Evolutionary conservation across 768 basidiomycete genomes (phyloP).

Genomic region (Tricholoma sp.): DNA sequence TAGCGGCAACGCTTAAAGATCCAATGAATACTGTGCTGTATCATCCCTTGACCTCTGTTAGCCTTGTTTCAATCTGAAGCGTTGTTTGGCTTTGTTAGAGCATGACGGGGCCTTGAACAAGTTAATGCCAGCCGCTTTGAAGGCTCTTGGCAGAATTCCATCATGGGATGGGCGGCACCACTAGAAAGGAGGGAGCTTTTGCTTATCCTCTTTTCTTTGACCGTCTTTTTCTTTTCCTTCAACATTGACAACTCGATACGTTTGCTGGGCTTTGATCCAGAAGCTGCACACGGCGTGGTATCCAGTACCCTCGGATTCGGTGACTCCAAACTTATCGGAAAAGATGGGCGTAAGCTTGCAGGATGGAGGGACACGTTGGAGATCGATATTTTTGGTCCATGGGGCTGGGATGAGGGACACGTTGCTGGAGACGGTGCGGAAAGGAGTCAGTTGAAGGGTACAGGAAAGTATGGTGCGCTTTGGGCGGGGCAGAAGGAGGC

Average conservation of each 20-base stretch:
- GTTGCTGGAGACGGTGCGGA: constrained; percentile 54
- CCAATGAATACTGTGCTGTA: too few relatives aligned
- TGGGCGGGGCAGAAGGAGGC: constrained; percentile 34
- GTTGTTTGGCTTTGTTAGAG: too few relatives aligned
- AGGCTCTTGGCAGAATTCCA: not conserved
- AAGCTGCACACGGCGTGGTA: constrained; percentile 30
- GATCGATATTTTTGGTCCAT: constrained; percentile 59
- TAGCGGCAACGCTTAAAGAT: too few relatives aligned
- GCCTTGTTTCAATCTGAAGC: too few relatives aligned
- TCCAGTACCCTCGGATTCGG: constrained; percentile 37
- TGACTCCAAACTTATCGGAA: constrained; percentile 29
- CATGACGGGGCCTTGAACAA: too few relatives aligned
- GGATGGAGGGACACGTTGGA: constrained; percentile 58
- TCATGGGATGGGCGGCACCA: constrained; percentile 58
- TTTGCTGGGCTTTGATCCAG: constrained; percentile 42
- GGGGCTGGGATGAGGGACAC: constrained; percentile 58
- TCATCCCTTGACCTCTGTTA: too few relatives aligned
- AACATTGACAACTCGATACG: constrained; percentile 65
- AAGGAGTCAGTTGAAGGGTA: constrained; percentile 36
- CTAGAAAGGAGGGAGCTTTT: constrained; percentile 72
- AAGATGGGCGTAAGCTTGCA: constrained; percentile 44
- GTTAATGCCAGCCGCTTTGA: too few relatives aligned
- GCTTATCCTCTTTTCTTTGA: constrained; percentile 60
- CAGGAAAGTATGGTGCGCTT: constrained; percentile 38
- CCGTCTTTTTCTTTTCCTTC: constrained; percentile 65